Evolutionary conservation across 2,329 filamentous ascomycete species (phyloP).

Genomic region (Fusarium poae): DNA sequence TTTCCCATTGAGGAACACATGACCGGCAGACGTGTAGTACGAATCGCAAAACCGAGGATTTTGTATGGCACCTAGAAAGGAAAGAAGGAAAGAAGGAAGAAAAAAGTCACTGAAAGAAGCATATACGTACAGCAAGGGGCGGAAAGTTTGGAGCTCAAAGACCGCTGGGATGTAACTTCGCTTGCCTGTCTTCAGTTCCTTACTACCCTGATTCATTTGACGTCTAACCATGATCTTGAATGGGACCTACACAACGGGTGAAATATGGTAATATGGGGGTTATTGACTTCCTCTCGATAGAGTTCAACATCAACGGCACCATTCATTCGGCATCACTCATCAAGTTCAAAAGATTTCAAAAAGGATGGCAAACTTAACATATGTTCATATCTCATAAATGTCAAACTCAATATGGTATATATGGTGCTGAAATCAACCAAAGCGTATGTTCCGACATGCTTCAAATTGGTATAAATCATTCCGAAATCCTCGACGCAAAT

Average conservation of each 20-base stretch:
- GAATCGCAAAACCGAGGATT: too few species aligned
- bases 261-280: neutral
- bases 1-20: neutral
- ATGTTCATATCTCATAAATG: constrained; percentile 2
- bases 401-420: constrained; percentile 4
- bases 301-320: neutral
- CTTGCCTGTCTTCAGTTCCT: accelerated
- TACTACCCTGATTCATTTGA: neutral
- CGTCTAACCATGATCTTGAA: neutral
- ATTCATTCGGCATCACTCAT: too few species aligned
- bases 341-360: too few species aligned
- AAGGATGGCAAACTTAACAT: neutral
- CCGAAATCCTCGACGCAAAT: neutral
- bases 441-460: neutral
- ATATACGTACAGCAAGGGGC: neutral
- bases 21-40: neutral
- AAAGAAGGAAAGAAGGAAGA: neutral
- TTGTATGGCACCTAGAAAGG: neutral
- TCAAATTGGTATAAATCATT: neutral
- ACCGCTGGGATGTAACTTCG: neutral
- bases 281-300: neutral
- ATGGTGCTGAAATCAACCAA: neutral
- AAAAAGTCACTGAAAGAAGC: neutral
- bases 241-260: neutral
- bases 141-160: neutral